Evolutionary conservation across 1,139 yeast species (phyloP).

Genomic region (Komagataea norvegica): DNA sequence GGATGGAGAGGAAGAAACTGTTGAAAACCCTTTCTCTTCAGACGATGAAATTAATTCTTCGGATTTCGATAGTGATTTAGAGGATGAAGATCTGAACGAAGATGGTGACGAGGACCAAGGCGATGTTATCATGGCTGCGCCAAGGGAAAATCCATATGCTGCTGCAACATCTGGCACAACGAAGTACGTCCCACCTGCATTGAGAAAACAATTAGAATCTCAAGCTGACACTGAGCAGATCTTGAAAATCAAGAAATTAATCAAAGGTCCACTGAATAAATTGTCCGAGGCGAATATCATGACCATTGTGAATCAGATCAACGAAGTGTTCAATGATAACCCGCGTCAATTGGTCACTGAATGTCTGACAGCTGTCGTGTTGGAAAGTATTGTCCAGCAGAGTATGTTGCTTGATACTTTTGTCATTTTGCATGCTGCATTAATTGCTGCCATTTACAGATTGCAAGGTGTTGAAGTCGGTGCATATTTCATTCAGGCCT

Average conservation of each 20-base stretch:
- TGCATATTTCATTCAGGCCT: constrained; percentile 74
- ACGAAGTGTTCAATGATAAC: constrained; percentile 53
- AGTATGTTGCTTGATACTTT: constrained; percentile 67
- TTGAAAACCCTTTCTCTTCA: constrained; percentile 34
- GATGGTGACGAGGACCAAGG: constrained; percentile 26
- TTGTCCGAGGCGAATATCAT: constrained; percentile 80
- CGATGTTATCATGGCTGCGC: constrained; percentile 31
- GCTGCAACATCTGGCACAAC: constrained; percentile 38
- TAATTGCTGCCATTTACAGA: constrained; percentile 70
- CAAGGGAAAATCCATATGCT: constrained; percentile 82
- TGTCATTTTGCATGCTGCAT: constrained; percentile 73
- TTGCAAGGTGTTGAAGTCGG: constrained; percentile 87
- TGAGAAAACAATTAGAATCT: constrained; percentile 49
- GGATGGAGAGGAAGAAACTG: constrained; percentile 27
- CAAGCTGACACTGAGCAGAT: constrained; percentile 45
- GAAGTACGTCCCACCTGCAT: constrained; percentile 79
- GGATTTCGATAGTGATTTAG: constrained; percentile 38
- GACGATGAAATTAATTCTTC: constrained; percentile 47
- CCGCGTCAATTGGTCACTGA: constrained; percentile 79
- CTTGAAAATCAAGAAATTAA: constrained; percentile 47
- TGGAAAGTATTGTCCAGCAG: constrained; percentile 69
- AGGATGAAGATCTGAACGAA: constrained; percentile 35
- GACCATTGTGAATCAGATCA: constrained; percentile 65
- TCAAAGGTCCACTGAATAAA: constrained; percentile 80
- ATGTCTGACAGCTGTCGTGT: constrained; percentile 53